These are phyloP conservation scores for Candolleomyces eurysporus DNA, from an alignment of 768 basidiomycete genomes.

Conservation along the genomic window DNA sequence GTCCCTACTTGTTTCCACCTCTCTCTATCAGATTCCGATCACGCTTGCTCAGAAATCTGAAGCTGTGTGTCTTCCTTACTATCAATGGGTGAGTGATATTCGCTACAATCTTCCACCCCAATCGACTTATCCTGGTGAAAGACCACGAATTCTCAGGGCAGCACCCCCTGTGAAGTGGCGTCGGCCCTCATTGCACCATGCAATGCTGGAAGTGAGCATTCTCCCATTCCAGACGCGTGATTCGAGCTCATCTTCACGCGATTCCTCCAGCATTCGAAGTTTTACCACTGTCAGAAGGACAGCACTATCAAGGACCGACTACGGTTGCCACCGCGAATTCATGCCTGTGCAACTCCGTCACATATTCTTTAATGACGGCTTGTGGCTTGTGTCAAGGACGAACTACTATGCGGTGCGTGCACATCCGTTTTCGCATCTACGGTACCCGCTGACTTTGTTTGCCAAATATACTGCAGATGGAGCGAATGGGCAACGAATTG, in stretches of 20 bases:
- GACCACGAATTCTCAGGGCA: conserved; percentile 43
- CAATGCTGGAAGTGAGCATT: conserved; percentile 34
- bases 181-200: conserved; percentile 44
- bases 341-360: conserved; percentile 57
- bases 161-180: conserved; percentile 47
- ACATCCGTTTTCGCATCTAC: not conserved
- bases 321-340: conserved; percentile 30
- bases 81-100: conserved; percentile 34
- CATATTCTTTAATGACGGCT: conserved; percentile 54
- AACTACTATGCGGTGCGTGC: conserved; percentile 25
- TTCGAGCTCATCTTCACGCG: not conserved
- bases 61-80: conserved; percentile 39
- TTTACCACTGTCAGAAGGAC: conserved; percentile 23
- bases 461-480: conserved; percentile 40
- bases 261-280: conserved; percentile 29
- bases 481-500: conserved; percentile 50
- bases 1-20: not conserved
- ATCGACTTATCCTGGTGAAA: conserved; percentile 10
- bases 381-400: conserved; percentile 56
- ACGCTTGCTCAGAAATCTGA: conserved; percentile 31
- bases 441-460: not conserved
- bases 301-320: conserved; percentile 40
- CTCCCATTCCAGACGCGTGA: not conserved
- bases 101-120: not conserved
- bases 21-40: not conserved